Evolutionary conservation across 345 rosid genomes (phyloP), one percentile per base, ranked within the genome.

Genomic region (Aquilaria yunnanensis): DNA sequence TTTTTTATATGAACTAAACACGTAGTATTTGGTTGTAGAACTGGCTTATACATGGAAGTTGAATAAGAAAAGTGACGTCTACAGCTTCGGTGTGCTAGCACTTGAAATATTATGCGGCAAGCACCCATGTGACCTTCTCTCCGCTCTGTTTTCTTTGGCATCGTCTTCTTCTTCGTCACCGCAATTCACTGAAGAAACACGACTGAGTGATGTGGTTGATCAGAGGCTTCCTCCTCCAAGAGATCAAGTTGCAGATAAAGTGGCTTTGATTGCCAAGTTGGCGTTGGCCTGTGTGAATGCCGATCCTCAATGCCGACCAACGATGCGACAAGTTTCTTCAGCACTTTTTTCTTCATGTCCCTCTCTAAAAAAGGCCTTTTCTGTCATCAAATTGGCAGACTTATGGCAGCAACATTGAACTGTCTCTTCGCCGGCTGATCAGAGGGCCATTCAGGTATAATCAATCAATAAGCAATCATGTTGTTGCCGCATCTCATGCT

Each of bases 1-100:
- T 16, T 16, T 16, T 16, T 16, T 16, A 16, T 16, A 16, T 16
- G 16, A 16, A 16, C 23, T 23, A 23, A 23, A 23, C 23, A 23
- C 1, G 23, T 23, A 23, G 8, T 4, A 37, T 4, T 37, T 37
- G 43, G 8, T 34, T 61, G 32, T 33, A 67, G 65, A 67, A 54
- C 14, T 67, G 9, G 71, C 71, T 7, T 54, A 60, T 23, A 53
- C 33, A 6, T 33, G 34, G 48, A 14, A 61, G 12, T 34, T 33
- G 32, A 55, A 33, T 2, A 62, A 63, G 32, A 69, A 69, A 45
- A 45, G 68, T 9, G 73, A 69, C 14, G 62, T 60, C 1, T 65
- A 65, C 31, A 65, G 74, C 34, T 65, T 65, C 11, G 69, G 74
- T 7, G 61, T 71, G 41, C 32, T 60, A n/a, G n/a, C 63, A 12